Conservation (phyloP, 2,329 filamentous ascomycete species). For the Drechslerella coelobrocha region DNA sequence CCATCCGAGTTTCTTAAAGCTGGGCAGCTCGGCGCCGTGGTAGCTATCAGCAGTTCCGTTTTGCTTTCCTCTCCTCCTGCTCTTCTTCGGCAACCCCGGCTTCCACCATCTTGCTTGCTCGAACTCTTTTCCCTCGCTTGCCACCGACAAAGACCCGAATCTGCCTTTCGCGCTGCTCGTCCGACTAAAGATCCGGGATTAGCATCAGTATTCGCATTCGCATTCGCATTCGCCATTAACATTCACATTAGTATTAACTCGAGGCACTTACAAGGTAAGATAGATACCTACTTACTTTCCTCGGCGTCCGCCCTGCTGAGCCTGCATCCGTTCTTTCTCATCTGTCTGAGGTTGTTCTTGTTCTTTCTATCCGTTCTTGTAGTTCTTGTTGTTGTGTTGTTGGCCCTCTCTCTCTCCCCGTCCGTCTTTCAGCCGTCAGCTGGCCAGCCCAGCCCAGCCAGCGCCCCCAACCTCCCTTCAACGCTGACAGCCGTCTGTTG, state of each 20-base stretch:
- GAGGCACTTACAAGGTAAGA: too few species aligned
- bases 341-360: too few species aligned
- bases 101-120: not conserved
- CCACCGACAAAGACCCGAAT: not conserved
- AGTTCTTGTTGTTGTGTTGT: not conserved
- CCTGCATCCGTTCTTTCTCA: too few species aligned
- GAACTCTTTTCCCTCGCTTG: not conserved
- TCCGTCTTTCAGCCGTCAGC: not conserved
- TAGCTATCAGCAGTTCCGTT: not conserved
- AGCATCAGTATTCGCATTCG: slow-evolving; percentile 4
- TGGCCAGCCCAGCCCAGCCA: not conserved
- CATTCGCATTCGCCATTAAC: too few species aligned
- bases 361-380: not conserved
- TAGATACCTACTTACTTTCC: not conserved
- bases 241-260: too few species aligned
- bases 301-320: not conserved
- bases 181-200: slow-evolving; percentile 2
- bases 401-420: too few species aligned
- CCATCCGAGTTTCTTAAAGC: slow-evolving; percentile 1
- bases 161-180: not conserved
- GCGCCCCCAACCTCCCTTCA: not conserved
- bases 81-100: slow-evolving; percentile 1
- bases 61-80: not conserved
- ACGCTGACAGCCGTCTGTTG: not conserved
- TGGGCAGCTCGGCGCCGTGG: not conserved